A percentile compares a stretch with the other conserved stretches of the same genome.
Conservation (phyloP, 2,329 filamentous ascomycete genomes). For the Arthrobotrys iridis region DNA sequence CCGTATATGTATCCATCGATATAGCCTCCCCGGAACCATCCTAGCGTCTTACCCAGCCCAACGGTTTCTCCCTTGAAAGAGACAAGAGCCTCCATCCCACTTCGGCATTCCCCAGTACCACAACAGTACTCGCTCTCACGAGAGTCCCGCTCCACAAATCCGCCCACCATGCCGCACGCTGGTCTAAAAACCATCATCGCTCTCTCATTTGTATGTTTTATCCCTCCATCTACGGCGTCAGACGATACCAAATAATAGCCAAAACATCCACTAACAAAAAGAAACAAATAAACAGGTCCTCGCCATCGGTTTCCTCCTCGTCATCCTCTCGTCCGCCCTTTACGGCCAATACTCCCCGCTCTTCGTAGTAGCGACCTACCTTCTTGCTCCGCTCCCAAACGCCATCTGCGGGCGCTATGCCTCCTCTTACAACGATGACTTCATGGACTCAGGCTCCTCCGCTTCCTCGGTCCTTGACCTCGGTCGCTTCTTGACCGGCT, state of each 20-base stretch:
- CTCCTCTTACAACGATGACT: slow-evolving; percentile 82
- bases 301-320: slow-evolving; percentile 96
- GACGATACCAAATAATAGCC: too few species aligned
- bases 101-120: neutral
- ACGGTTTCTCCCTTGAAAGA: neutral
- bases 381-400: slow-evolving; percentile 92
- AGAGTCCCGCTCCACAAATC: neutral
- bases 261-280: neutral
- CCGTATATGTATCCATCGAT: slow-evolving; percentile 10
- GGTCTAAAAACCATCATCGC: slow-evolving; percentile 99
- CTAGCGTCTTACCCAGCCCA: neutral
- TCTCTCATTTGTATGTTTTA: slow-evolving; percentile 82
- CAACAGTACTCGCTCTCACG: neutral
- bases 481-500: slow-evolving; percentile 91
- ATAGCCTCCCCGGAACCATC: neutral
- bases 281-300: slow-evolving; percentile 72
- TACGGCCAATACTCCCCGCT: slow-evolving; percentile 95
- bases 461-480: slow-evolving; percentile 89
- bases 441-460: slow-evolving; percentile 78
- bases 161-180: slow-evolving; percentile 61
- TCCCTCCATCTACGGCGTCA: neutral
- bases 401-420: slow-evolving; percentile 91
- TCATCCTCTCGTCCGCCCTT: slow-evolving; percentile 95
- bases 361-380: slow-evolving; percentile 93
- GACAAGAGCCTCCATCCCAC: slow-evolving; percentile 27